Percentiles rank a stretch among this genome's conserved stretches.
phyloP scores from a whole-genome alignment of 192 early-diverging fungal genomes.

The Backusella macrospora region DNA sequence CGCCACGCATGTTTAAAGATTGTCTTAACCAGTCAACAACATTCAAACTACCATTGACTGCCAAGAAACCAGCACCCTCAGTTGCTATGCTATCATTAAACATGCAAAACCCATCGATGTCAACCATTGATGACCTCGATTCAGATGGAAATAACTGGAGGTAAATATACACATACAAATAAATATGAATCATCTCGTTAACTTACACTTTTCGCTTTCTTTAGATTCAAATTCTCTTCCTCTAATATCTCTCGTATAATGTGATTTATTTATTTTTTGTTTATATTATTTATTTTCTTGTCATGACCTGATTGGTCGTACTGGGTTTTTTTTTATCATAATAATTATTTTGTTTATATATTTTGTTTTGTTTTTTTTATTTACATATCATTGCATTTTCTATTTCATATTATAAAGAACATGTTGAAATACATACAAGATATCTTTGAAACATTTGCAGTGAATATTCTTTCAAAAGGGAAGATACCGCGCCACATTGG shows the following conservation, averaged over 20 bases:
- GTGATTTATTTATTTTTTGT: slow-evolving; percentile 5
- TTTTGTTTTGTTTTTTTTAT: slow-evolving; percentile 5
- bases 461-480: slow-evolving; percentile 59
- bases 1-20: slow-evolving; percentile 15
- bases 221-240: slow-evolving; percentile 33
- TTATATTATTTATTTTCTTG: background rate
- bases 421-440: slow-evolving; percentile 13
- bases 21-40: slow-evolving; percentile 14
- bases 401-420: background rate
- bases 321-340: background rate
- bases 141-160: background rate
- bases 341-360: slow-evolving; percentile 6
- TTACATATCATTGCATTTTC: background rate
- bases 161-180: background rate
- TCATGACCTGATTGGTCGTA: background rate
- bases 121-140: background rate
- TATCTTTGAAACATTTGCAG: slow-evolving; percentile 9
- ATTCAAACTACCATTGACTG: background rate
- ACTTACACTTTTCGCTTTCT: background rate
- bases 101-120: background rate
- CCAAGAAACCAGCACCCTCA: background rate
- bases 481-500: slow-evolving; percentile 89
- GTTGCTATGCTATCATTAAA: background rate
- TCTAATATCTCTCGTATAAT: slow-evolving; percentile 29
- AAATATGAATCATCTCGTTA: background rate